Conservation (phyloP, 495 filamentous ascomycete genomes). For the Aspergillus affinis region DNA sequence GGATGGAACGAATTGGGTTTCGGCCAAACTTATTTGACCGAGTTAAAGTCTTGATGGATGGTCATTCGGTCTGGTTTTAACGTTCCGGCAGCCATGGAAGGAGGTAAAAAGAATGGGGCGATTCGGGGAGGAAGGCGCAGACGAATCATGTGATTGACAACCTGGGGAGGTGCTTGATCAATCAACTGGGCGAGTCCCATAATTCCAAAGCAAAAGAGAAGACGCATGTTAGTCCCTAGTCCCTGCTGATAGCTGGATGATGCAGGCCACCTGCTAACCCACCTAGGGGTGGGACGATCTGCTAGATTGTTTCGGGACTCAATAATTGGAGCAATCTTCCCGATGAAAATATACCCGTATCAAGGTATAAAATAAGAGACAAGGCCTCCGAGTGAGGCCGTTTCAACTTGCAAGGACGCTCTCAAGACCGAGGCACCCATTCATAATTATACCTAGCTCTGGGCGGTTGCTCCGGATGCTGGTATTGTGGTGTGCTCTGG, state of each 20-base stretch:
- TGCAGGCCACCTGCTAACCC: not conserved
- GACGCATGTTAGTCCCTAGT: too few species aligned
- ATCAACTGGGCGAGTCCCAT: too few species aligned
- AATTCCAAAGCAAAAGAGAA: not conserved
- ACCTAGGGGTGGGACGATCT: not conserved
- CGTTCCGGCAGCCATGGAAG: too few species aligned
- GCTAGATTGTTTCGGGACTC: not conserved
- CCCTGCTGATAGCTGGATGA: not conserved
- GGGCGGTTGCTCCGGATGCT: constrained; percentile 8
- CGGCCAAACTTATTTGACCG: too few species aligned
- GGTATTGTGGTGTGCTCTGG: constrained; percentile 16
- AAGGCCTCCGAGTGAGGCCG: not conserved
- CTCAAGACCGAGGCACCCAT: constrained; percentile 20
- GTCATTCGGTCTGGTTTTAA: not conserved
- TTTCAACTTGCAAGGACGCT: not conserved
- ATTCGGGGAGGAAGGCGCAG: not conserved
- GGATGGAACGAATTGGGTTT: not conserved
- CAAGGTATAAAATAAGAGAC: not conserved
- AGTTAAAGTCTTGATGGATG: too few species aligned
- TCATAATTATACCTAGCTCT: constrained; percentile 21
- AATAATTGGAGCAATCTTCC: not conserved
- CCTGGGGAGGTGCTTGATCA: not conserved
- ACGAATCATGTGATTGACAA: not conserved
- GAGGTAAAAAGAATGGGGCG: not conserved
- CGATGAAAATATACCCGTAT: not conserved